phyloP scores from a whole-genome alignment of 2,329 filamentous ascomycete genomes.

The Zasmidium angulare region DNA sequence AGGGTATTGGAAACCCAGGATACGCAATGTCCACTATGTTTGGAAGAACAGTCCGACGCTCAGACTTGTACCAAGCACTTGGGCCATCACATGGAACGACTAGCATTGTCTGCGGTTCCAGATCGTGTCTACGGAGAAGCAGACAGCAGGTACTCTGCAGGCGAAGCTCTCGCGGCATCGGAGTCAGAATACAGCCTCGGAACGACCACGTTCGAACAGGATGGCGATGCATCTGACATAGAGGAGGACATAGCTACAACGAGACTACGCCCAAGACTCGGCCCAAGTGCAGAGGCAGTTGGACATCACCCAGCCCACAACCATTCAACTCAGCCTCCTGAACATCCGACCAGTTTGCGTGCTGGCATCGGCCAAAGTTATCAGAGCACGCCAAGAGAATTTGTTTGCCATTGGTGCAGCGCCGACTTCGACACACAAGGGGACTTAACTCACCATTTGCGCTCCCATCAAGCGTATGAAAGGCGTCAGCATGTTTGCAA shows the following conservation, averaged over 20 bases:
- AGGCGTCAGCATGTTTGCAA: conserved; percentile 22
- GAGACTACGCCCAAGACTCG: too few relatives aligned
- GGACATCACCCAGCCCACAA: too few relatives aligned
- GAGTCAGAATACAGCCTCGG: too few relatives aligned
- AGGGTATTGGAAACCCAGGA: neutral
- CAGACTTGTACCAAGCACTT: conserved; percentile 2
- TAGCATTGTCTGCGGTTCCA: conserved; percentile 7
- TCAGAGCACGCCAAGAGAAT: conserved; percentile 15
- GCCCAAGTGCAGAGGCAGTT: too few relatives aligned
- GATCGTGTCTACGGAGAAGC: neutral
- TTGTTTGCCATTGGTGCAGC: conserved; percentile 18
- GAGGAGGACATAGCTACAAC: too few relatives aligned
- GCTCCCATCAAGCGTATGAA: conserved; percentile 21
- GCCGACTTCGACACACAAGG: conserved; percentile 19
- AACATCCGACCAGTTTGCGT: neutral
- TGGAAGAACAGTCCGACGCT: neutral
- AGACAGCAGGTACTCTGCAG: neutral
- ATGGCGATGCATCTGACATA: too few relatives aligned
- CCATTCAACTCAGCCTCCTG: too few relatives aligned
- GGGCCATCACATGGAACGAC: conserved; percentile 6
- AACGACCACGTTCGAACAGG: too few relatives aligned
- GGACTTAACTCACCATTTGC: conserved; percentile 23
- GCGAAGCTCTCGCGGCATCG: too few relatives aligned
- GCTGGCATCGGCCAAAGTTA: conserved; percentile 10
- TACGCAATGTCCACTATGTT: neutral